Conservation (phyloP, 495 filamentous ascomycete genomes). For the Talaromyces stipitatus region DNA sequence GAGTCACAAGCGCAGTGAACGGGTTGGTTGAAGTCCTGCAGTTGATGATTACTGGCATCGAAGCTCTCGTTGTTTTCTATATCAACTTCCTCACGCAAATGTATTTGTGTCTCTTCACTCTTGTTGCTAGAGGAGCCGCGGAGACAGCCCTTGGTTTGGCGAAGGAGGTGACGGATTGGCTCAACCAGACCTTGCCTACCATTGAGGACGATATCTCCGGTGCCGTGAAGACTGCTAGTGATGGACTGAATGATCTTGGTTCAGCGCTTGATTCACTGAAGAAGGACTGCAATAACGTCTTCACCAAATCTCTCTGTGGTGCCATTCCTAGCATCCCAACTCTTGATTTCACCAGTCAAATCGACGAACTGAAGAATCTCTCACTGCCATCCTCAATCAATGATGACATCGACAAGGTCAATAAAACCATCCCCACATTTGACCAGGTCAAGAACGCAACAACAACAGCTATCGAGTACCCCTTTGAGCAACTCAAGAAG, state of each 20-base stretch:
- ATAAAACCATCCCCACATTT: slow-evolving; percentile 74
- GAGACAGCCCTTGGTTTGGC: slow-evolving; percentile 60
- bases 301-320: slow-evolving; percentile 30
- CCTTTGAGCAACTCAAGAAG: slow-evolving; percentile 70
- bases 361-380: slow-evolving; percentile 60
- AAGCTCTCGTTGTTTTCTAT: slow-evolving; percentile 81
- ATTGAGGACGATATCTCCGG: slow-evolving; percentile 56
- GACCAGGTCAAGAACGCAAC: slow-evolving; percentile 72
- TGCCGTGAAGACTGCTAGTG: slow-evolving; percentile 48
- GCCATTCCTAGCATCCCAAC: slow-evolving; percentile 31
- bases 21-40: slow-evolving; percentile 68
- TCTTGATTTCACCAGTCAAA: slow-evolving; percentile 50
- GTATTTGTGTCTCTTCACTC: slow-evolving; percentile 77
- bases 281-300: slow-evolving; percentile 3
- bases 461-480: slow-evolving; percentile 58
- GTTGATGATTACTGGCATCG: slow-evolving; percentile 72
- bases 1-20: slow-evolving; percentile 68
- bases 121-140: slow-evolving; percentile 71
- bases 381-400: slow-evolving; percentile 59
- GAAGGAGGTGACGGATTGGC: slow-evolving; percentile 58
- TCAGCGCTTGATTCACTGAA: slow-evolving; percentile 29
- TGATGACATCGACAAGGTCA: slow-evolving; percentile 56
- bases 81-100: slow-evolving; percentile 84
- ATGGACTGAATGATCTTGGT: slow-evolving; percentile 52
- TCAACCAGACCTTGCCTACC: slow-evolving; percentile 63